Conservation (phyloP, 345 rosid genomes). For the Citrus maxima region DNA sequence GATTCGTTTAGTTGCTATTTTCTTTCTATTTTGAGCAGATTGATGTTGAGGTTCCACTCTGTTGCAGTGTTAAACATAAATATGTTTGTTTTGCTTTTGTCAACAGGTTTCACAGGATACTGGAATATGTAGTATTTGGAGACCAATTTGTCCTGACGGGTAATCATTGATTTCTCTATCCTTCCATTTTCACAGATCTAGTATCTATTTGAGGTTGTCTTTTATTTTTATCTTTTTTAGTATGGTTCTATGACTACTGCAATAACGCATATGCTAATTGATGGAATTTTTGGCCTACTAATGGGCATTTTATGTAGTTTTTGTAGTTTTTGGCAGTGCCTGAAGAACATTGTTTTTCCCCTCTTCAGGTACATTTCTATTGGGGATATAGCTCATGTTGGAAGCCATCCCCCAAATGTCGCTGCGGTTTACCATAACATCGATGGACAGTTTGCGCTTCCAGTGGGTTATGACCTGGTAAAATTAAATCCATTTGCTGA, state of each 20-base stretch:
- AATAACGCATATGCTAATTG: neutral
- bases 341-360: neutral
- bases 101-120: conserved; percentile 55
- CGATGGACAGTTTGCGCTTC: conserved; percentile 54
- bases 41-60: neutral
- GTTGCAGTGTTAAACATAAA: neutral
- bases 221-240: conserved; percentile 2
- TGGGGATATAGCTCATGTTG: conserved; percentile 82
- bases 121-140: conserved; percentile 81
- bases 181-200: neutral
- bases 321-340: neutral
- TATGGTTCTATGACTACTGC: neutral
- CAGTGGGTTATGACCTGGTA: conserved; percentile 92
- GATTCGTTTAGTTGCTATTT: neutral
- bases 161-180: conserved; percentile 26
- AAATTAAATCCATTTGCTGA: neutral
- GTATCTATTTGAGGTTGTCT: conserved; percentile 6
- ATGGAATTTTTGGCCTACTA: neutral
- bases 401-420: conserved; percentile 85
- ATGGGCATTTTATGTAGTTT: neutral
- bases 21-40: neutral
- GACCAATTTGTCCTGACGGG: conserved; percentile 89
- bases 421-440: conserved; percentile 72
- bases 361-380: conserved; percentile 66
- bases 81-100: conserved; percentile 5